Evolutionary conservation across 192 early-diverging fungal species (phyloP), one percentile per base, ranked within the genome.

Genomic region (Entophlyctis luteolus): DNA sequence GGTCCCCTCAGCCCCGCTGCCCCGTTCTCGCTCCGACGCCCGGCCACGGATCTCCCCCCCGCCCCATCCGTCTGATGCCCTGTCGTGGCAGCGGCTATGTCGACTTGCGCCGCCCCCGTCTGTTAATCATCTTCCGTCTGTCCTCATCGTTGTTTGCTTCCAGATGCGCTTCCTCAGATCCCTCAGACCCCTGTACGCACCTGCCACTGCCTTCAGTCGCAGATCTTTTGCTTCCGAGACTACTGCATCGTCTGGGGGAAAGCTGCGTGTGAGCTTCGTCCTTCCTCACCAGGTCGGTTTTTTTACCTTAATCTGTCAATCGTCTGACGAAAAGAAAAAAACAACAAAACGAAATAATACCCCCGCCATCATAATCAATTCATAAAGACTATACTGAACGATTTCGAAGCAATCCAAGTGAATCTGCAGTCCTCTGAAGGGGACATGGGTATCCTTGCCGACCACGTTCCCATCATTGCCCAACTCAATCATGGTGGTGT

Each of bases 401-500:
- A 84, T 58, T 63, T 70, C 53, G 84, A 87, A 67, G 92, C 92
- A 50, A 83, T 86, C 54, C 95, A 98, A 78, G 93, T 98, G 65
- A 96, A 98, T 82, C 76, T 98, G 69, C 83, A 91, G 31, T 90
- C 93, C 22, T 87, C 88, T 38, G 91, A 91, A 23, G 96, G 96
- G 55, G 93, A 95, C 74, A 91, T 98, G 86, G 96, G 96, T 93
- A 90, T 98, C 66, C 86, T 98, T 22, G 93, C 93, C 65, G 90
- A 92, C 82, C 96, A 98, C 86, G 93, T 98, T 37, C 91, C 94
- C n/a, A 91, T 89, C 35, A 90, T 98, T 58, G 92, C 94, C 76
- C 90, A 98, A 85, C 87, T 98, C 46, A 55, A 55, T 29, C 89
- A 90, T 78, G 91, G 94, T 42, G 90, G 92, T 48, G 80, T 93